A percentile compares a stretch with the other conserved stretches of the same genome.
These are phyloP conservation scores for Rhynchospora breviuscula DNA, from an alignment of 176 grass and related monocot genomes.

Conservation along the genomic window DNA sequence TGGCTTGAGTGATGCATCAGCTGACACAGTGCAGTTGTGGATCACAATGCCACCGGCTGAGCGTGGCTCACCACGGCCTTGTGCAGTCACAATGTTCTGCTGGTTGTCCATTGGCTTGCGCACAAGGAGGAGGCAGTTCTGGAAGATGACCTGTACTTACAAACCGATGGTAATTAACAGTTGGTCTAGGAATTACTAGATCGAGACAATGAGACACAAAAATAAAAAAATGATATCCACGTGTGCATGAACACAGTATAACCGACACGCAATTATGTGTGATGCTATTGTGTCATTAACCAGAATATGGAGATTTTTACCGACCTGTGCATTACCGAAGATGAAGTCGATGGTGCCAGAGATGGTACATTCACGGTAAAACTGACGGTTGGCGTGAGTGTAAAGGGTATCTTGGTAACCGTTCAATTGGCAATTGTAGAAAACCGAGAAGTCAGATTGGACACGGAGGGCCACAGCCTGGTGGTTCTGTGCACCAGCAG, in stretches of 20 bases:
- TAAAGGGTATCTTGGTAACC: slow-evolving; percentile 84
- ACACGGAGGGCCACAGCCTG: slow-evolving; percentile 61
- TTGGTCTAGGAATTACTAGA: not conserved
- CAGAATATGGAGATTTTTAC: not conserved
- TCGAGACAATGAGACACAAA: not conserved
- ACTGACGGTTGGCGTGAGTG: slow-evolving; percentile 59
- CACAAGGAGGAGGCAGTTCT: slow-evolving; percentile 56
- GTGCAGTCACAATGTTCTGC: slow-evolving; percentile 66
- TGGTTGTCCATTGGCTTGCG: slow-evolving; percentile 61
- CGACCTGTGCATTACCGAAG: slow-evolving; percentile 55
- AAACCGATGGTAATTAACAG: not conserved
- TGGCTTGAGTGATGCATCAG: slow-evolving; percentile 39
- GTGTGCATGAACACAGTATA: no score
- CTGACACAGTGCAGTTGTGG: slow-evolving; percentile 71
- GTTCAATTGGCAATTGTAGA: slow-evolving; percentile 62
- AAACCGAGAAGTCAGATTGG: slow-evolving; percentile 54
- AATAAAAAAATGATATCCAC: not conserved
- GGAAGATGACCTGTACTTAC: slow-evolving; percentile 32
- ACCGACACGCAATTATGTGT: not conserved
- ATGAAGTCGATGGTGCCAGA: slow-evolving; percentile 62
- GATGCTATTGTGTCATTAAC: not conserved
- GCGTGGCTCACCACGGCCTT: slow-evolving; percentile 50
- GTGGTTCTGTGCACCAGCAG: slow-evolving; percentile 57
- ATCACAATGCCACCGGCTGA: slow-evolving; percentile 41
- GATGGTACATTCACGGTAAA: slow-evolving; percentile 63